Base-by-base conservation (phyloP, 2,329 filamentous ascomycete genomes). In the Sporothrix curviconia region DNA sequence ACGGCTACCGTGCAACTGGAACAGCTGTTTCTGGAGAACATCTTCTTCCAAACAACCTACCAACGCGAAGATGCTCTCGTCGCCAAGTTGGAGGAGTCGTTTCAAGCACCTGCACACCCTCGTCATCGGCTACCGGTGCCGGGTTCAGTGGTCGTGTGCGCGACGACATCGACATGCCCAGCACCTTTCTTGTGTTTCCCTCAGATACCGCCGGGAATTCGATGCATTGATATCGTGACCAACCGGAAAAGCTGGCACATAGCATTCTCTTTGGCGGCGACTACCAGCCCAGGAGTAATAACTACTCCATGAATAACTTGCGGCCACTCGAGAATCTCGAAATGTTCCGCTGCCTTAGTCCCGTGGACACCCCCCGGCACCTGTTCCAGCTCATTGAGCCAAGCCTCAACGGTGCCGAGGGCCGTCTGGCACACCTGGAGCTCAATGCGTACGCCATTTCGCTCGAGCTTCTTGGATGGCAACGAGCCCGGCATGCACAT, bases 191-290 rank as follows among this genome's bases (percentile, higher is more conserved):
- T 17, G 12, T 25, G 12, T 50, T 62, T 5, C 59, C 62, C n/a
- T 3, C 7, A 11, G 4, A 30, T 63, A 30, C 57, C 59, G 4
- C 7, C 28, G 3, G 30, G 51, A 7, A 43, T 63, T 36, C 55
- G 62, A 3, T 53, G 56, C 25, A 49, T 63, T n/a, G 59, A 62
- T 34, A 42, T 63, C 4, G 8, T 49, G 15, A 28, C 30, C n/a
- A 15, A n/a, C 14, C 40, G 17, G 28, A 42, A 4, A 14, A 3
- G 7, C 39, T 60, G 3, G 40, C 34, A 11, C 34, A 53, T 1
- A 15, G 28, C 17, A 34, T 59, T 2, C 15, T 60, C 19, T 56
- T 49, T 17, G n/a, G 30, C 3, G 9, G 15, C 1, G 12, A 28
- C 12, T 51, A 51, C 47, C 22, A 51, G 14, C 47, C 47, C 11